Conservation (phyloP, 2,329 filamentous ascomycete species). For the Arthrobotrys pseudoclavata region DNA sequence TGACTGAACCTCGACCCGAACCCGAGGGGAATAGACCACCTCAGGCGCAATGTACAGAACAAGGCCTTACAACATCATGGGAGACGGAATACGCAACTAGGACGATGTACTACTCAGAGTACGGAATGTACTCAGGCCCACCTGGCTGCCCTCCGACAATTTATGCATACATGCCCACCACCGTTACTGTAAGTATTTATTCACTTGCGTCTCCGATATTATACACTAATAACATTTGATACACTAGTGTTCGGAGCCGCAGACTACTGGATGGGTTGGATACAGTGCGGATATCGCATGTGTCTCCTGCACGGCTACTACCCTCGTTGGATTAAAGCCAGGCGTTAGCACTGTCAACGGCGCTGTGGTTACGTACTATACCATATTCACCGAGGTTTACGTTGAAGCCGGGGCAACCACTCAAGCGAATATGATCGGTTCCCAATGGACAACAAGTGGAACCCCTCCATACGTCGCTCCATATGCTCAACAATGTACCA, state of each 20-base stretch:
- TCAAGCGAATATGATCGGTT: constrained; percentile 20
- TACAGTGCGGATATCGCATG: constrained; percentile 48
- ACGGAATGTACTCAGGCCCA: constrained; percentile 56
- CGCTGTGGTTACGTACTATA: constrained; percentile 39
- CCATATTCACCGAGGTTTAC: constrained; percentile 54
- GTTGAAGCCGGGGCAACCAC: constrained; percentile 43
- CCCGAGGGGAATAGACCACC: neutral
- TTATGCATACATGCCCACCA: constrained; percentile 58
- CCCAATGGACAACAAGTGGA: constrained; percentile 38
- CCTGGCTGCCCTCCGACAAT: constrained; percentile 52
- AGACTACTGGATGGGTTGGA: constrained; percentile 56
- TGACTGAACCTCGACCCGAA: constrained; percentile 22
- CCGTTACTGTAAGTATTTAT: constrained; percentile 43
- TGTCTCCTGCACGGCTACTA: constrained; percentile 50
- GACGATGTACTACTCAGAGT: constrained; percentile 51
- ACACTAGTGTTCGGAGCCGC: constrained; percentile 47
- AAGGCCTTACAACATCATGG: constrained; percentile 51
- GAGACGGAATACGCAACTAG: constrained; percentile 56
- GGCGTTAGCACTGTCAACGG: constrained; percentile 14
- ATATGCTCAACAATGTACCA: constrained; percentile 44
- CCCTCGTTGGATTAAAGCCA: constrained; percentile 46
- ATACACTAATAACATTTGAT: constrained; percentile 19
- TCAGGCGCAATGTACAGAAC: constrained; percentile 39
- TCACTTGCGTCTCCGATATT: neutral
- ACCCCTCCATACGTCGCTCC: constrained; percentile 39